Evolutionary conservation across 2,329 filamentous ascomycete genomes (phyloP), one percentile per base, ranked within the genome.

Genomic region (Akanthomyces uredinophilus): DNA sequence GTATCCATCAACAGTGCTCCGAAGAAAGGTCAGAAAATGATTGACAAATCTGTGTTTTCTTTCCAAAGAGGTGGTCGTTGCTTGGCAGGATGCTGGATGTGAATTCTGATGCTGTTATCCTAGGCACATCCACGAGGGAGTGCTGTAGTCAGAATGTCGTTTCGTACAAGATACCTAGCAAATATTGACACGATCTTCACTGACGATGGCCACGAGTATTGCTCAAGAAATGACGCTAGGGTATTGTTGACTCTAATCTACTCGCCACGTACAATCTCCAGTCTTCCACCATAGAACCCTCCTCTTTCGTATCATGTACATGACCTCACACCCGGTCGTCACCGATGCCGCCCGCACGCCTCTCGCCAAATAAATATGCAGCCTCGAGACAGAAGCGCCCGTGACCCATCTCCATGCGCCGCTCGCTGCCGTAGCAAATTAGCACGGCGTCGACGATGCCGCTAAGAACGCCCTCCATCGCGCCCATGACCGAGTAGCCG

Each of bases 361-460:
- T 71, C 66, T 89, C 90, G 22, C 92, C 91, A 79, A 97, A 96
- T 54, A 98, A 77, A 75, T 91, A 88, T 7, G 91, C 92, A 4
- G 94, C 94, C 75, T 98, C 94, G 64, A 95, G 87, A 74, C 94
- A 98, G 77, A 96, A 97, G 52, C 90, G 87, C 5, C 87, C 89
- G 56, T 82, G 84, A 22, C 84, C 85, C 65, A 83, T 84, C 61
- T 81, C 83, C 76, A 88, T 88, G 57, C 83, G 85, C 67, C 89
- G 83, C 76, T 99, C 95, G 70, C 91, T 96, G 29, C 91, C 92
- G 84, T 96, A 98, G 78, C 95, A 99, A 14, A 99, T 88, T 27
- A 98, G 84, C 41, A 92, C 87, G 3, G 90, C 92, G 74, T 96
- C 92, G 5, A 96, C 85, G 58, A 96, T 92, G 59, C 91, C 91